Conservation (phyloP, 306 rosid genomes). For the Delonix regia region DNA sequence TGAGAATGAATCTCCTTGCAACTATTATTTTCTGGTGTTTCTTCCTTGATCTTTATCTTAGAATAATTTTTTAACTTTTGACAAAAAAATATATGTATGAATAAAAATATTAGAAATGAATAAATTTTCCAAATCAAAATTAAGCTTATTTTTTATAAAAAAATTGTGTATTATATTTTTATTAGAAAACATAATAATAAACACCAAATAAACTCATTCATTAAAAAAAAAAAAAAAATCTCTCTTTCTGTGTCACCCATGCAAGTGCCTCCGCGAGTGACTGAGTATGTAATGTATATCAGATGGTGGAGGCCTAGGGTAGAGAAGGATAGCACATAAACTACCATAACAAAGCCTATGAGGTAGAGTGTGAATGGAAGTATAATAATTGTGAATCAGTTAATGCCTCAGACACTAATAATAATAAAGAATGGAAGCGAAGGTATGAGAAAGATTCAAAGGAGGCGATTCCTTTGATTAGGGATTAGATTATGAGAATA, state of each 20-base stretch:
- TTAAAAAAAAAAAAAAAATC: no score
- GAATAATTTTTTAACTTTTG: no score
- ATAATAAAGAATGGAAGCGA: conserved; percentile 33
- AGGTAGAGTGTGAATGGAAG: background rate
- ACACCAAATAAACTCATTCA: no score
- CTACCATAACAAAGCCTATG: background rate
- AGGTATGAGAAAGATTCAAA: conserved; percentile 44
- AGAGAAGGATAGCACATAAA: background rate
- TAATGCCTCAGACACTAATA: conserved; percentile 62
- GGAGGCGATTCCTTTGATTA: conserved; percentile 1
- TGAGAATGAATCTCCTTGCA: no score
- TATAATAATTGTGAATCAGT: background rate
- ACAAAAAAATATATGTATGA: no score
- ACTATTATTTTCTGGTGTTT: no score
- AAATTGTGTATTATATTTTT: no score
- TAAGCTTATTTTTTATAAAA: no score
- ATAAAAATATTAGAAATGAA: no score
- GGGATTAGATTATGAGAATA: conserved; percentile 42
- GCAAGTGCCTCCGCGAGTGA: background rate
- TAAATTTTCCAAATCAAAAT: no score
- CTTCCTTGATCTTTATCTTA: no score
- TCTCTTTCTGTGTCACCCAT: background rate
- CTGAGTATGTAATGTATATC: background rate
- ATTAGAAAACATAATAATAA: no score
- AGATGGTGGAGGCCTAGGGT: background rate